Conservation (phyloP, 2,329 filamentous ascomycete genomes). For the Chaetomium sp. region DNA sequence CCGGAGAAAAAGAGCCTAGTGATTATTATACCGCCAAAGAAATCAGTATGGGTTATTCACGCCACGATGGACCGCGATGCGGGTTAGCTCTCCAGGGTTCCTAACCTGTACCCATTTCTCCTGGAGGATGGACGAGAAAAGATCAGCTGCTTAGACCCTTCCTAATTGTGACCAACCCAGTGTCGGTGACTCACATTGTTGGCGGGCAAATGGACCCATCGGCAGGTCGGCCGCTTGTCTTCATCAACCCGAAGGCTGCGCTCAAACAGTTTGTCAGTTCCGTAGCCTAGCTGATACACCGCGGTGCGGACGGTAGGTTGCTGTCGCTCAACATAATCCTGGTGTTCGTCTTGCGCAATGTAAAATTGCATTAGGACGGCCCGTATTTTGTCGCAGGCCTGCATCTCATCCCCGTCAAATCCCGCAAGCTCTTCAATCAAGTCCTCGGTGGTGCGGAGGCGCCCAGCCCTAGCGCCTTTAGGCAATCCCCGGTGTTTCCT, state of each 20-base stretch:
- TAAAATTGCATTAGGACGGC: conserved; percentile 4
- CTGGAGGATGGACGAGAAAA: neutral
- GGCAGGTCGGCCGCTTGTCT: conserved; percentile 1
- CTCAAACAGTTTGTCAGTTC: neutral
- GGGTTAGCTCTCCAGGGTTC: neutral
- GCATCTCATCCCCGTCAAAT: neutral
- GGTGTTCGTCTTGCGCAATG: conserved; percentile 4
- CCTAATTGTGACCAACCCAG: neutral
- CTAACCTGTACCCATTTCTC: neutral
- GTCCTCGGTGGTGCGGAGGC: neutral
- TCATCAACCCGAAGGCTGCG: neutral
- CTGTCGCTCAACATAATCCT: conserved; percentile 1
- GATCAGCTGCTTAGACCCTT: neutral
- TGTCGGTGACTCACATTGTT: conserved; percentile 6
- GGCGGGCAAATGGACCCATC: conserved; percentile 9
- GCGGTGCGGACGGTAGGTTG: neutral
- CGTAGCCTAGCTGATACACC: conserved; percentile 6
- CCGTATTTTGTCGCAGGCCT: neutral
- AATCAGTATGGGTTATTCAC: neutral
- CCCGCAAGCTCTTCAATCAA: no score
- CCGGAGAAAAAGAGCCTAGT: conserved; percentile 3
- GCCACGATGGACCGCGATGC: no score
- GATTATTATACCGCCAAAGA: neutral
- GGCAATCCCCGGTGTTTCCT: neutral
- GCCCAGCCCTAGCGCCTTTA: neutral